Evolutionary conservation across 1,139 yeast genomes (phyloP), one percentile per base, ranked within the genome.

Genomic region (Saccharomyces hybrid): DNA sequence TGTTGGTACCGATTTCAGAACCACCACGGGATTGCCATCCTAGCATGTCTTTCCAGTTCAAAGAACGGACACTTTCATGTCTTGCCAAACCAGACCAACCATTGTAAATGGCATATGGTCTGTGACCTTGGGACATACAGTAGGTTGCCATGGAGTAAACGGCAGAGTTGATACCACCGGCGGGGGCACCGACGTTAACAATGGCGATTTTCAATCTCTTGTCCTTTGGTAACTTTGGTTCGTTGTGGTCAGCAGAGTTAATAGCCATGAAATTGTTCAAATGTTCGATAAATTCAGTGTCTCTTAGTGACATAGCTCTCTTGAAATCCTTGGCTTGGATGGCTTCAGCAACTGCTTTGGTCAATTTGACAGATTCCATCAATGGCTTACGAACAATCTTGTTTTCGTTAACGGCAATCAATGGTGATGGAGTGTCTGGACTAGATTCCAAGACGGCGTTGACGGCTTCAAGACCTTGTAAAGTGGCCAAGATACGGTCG

Each of bases 391-490:
- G 81, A 31, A 85, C 86, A 64, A 93, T 85, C 71, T 89, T 86
- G 74, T 90, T 89, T 70, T 90, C 96, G 57, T 80, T 79, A 61
- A 91, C 81, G 50, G 95, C 96, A 74, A 93, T 93, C 86, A 93
- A 84, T 55, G 98, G 97, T 21, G 96, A 88, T 51, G 97, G 97
- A 3, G 95, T 86, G 1, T 84, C 91, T 27, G 96, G 96, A 7
- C 95, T 87, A 54, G 85, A 78, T 55, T 87, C 93, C 65, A 93
- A 78, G 44, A 90, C 96, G 4, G 98, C 98, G 60, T 86, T 84
- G 52, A 93, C 96, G 9, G 99, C 98, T 68, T 91, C 98, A 34
- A 91, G 96, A 71, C 99, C 99, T 77, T 93, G 99, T 64, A 91
- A 72, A 24, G 99, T 91, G 32, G 97, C 96, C 61, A 93, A 75